Conservation (phyloP, 2,329 filamentous ascomycete species). For the Botrytis medusae region DNA sequence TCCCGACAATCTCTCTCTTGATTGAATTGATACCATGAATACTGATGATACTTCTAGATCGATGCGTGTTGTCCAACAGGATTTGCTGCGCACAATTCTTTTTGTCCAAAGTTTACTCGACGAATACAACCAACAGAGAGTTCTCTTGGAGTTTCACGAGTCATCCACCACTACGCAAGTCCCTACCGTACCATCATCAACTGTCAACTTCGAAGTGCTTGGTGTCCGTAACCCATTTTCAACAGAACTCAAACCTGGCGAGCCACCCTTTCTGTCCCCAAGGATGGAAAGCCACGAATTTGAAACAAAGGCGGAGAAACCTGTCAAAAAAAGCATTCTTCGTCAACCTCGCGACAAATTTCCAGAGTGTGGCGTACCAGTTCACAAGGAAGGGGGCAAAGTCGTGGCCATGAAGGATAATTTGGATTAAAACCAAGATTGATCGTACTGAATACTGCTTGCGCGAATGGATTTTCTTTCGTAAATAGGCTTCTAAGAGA, state of each 20-base stretch:
- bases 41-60: not conserved
- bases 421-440: not conserved
- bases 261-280: not conserved
- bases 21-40: accelerated
- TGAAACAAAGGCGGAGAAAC: not conserved
- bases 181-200: not conserved
- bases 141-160: not conserved
- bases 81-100: not conserved
- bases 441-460: not conserved
- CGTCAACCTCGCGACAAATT: not conserved
- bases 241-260: not conserved
- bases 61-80: not conserved
- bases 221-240: not conserved
- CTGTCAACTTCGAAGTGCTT: not conserved
- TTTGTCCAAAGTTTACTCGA: not conserved
- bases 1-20: not conserved
- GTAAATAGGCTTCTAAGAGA: not conserved
- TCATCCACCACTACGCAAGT: not conserved
- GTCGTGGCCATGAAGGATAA: not conserved
- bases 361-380: not conserved
- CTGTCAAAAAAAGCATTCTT: not conserved
- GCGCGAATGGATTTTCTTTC: not conserved
- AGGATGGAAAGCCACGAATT: not conserved
- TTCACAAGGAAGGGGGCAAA: not conserved
- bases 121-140: not conserved